Evolutionary conservation across 371 early-diverging fungal genomes (phyloP).

Genomic region (Apophysomyces sp.): DNA sequence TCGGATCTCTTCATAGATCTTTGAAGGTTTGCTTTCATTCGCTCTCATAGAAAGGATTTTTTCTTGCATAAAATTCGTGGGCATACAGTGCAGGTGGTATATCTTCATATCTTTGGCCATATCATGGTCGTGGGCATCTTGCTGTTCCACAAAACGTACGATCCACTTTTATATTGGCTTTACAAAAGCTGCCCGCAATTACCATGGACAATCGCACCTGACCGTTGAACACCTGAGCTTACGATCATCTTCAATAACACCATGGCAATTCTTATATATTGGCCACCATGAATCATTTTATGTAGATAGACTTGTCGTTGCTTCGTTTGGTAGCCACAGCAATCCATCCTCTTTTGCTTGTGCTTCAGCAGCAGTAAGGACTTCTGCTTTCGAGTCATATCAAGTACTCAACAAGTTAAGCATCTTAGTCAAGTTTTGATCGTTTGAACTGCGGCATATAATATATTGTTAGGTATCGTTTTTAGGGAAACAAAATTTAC

Average conservation of each 20-base stretch:
- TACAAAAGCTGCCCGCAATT: neutral
- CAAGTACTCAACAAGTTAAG: neutral
- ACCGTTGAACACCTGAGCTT: neutral
- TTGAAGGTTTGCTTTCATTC: neutral
- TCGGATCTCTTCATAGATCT: neutral
- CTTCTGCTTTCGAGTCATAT: neutral
- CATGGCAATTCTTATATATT: neutral
- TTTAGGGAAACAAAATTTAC: too few relatives aligned
- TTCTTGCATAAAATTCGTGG: neutral
- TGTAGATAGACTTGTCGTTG: neutral
- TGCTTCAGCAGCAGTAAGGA: too few relatives aligned
- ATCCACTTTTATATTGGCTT: neutral
- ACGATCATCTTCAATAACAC: neutral
- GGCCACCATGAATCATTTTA: neutral
- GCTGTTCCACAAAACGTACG: neutral
- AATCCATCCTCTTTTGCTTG: neutral
- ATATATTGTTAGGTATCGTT: too few relatives aligned
- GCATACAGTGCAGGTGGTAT: neutral
- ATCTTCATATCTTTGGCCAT: neutral
- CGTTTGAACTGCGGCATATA: too few relatives aligned
- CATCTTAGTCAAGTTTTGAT: too few relatives aligned
- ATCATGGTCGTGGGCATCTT: neutral
- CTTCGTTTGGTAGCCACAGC: neutral
- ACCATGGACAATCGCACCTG: too few relatives aligned
- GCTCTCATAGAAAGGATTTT: neutral